A percentile compares a stretch with the other conserved stretches of the same genome.
Conservation (phyloP, 2,329 filamentous ascomycete species). For the Xenoacremonium recifei region DNA sequence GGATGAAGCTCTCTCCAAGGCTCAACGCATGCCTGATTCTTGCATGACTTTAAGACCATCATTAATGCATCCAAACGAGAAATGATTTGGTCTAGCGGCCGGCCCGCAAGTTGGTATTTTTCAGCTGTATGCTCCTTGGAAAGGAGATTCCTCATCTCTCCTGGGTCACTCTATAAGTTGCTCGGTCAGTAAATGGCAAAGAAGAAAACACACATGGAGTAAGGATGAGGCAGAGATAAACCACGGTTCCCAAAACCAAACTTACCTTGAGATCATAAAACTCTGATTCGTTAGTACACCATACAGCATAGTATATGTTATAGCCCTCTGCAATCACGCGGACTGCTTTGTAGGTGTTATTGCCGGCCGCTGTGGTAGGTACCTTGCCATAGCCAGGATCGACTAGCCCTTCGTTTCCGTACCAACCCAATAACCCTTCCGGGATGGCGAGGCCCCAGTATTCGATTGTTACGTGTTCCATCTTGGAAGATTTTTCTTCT, state of each 20-base stretch:
- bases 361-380: slow-evolving; percentile 8
- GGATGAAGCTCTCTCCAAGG: slow-evolving; percentile 59
- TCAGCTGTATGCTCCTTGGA: slow-evolving; percentile 11
- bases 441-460: slow-evolving; percentile 42
- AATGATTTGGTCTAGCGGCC: slow-evolving; percentile 32
- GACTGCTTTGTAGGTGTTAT: slow-evolving; percentile 53
- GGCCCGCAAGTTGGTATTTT: slow-evolving; percentile 28
- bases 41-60: slow-evolving; percentile 60
- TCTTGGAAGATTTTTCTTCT: slow-evolving; percentile 19
- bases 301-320: slow-evolving; percentile 54
- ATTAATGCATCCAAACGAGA: slow-evolving; percentile 57
- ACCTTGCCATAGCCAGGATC: no score
- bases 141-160: slow-evolving; percentile 38
- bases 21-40: slow-evolving; percentile 46
- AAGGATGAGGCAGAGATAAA: no score
- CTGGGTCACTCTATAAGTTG: slow-evolving; percentile 43
- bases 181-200: background rate
- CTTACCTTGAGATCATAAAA: slow-evolving; percentile 49
- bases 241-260: background rate
- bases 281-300: slow-evolving; percentile 49
- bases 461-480: slow-evolving; percentile 51
- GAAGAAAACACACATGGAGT: no score
- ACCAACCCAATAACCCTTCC: slow-evolving; percentile 22
- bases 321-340: slow-evolving; percentile 45
- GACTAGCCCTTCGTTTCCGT: slow-evolving; percentile 1